phyloP scores from a whole-genome alignment of 1,284 basidiomycete species.

The Sanghuangporus sanghuang region DNA sequence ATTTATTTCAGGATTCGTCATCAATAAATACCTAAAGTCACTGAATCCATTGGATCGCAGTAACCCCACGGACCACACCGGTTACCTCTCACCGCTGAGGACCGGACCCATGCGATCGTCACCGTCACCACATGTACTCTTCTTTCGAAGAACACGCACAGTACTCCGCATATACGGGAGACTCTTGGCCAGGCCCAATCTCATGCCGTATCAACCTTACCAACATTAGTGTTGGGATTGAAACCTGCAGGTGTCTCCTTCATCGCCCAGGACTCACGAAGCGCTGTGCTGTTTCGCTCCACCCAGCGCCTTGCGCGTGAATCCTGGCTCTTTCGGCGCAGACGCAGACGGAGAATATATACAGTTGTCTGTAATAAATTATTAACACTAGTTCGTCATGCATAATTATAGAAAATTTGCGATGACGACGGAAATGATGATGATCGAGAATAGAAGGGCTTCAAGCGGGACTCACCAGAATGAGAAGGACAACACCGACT shows the following conservation, averaged over 20 bases:
- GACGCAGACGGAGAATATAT: slow-evolving; percentile 12
- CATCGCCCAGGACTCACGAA: slow-evolving; percentile 13
- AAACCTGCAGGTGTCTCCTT: slow-evolving; percentile 3
- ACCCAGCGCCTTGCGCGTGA: slow-evolving; percentile 16
- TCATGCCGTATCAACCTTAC: neutral
- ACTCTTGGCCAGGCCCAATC: neutral
- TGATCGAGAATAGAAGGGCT: neutral
- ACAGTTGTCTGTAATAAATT: too few relatives aligned
- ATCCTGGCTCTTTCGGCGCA: slow-evolving; percentile 2
- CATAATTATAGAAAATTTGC: neutral
- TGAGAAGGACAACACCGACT: slow-evolving; percentile 10
- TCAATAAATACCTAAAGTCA: too few relatives aligned
- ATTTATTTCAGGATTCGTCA: too few relatives aligned
- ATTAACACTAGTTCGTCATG: too few relatives aligned
- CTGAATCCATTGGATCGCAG: too few relatives aligned
- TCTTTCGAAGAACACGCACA: neutral
- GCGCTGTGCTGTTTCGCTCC: slow-evolving; percentile 9
- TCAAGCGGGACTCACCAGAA: slow-evolving; percentile 5
- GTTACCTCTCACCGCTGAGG: too few relatives aligned
- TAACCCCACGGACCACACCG: too few relatives aligned
- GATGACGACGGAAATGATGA: neutral
- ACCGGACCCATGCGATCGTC: too few relatives aligned
- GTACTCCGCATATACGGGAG: neutral
- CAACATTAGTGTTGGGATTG: neutral
- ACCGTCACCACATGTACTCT: neutral